Percentiles rank a stretch among this genome's conserved stretches.
Conservation (phyloP, 768 basidiomycete species). For the Hericium alpestre region DNA sequence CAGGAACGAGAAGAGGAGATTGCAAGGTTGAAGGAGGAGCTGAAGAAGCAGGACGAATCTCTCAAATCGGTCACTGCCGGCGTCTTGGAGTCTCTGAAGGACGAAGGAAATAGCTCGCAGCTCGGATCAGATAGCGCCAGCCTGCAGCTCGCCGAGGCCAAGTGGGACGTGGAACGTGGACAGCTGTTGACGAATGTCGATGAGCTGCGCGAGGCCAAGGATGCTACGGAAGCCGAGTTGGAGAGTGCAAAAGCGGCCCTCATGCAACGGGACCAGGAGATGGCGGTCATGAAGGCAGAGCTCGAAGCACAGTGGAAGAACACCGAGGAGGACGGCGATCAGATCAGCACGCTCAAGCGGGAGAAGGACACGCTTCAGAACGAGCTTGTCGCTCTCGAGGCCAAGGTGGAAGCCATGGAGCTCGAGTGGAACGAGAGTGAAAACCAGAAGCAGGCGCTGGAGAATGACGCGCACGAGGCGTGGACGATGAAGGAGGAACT, state of each 20-base stretch:
- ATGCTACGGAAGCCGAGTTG: conserved; percentile 29
- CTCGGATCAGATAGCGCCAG: conserved; percentile 1
- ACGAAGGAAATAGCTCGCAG: conserved; percentile 29
- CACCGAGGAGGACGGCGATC: conserved; percentile 46
- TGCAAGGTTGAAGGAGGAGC: conserved; percentile 34
- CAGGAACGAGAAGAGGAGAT: conserved; percentile 33
- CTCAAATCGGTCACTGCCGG: neutral
- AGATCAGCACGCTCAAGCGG: conserved; percentile 26
- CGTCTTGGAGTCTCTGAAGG: conserved; percentile 18
- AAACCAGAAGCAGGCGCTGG: conserved; percentile 43
- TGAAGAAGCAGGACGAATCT: conserved; percentile 17
- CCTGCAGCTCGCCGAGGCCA: conserved; percentile 24
- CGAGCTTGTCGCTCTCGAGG: conserved; percentile 18
- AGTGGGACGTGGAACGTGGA: conserved; percentile 43
- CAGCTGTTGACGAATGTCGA: conserved; percentile 33
- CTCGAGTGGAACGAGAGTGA: conserved; percentile 46
- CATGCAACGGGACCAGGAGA: conserved; percentile 19
- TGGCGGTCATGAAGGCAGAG: conserved; percentile 42
- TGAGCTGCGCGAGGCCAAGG: conserved; percentile 34
- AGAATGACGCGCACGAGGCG: conserved; percentile 43
- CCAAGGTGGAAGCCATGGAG: conserved; percentile 32
- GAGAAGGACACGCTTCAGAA: conserved; percentile 20
- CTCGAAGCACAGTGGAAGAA: conserved; percentile 63
- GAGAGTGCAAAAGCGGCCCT: conserved; percentile 27
- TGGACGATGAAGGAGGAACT: conserved; percentile 41